phyloP scores from a whole-genome alignment of 768 basidiomycete genomes.

The Mycena rosella region DNA sequence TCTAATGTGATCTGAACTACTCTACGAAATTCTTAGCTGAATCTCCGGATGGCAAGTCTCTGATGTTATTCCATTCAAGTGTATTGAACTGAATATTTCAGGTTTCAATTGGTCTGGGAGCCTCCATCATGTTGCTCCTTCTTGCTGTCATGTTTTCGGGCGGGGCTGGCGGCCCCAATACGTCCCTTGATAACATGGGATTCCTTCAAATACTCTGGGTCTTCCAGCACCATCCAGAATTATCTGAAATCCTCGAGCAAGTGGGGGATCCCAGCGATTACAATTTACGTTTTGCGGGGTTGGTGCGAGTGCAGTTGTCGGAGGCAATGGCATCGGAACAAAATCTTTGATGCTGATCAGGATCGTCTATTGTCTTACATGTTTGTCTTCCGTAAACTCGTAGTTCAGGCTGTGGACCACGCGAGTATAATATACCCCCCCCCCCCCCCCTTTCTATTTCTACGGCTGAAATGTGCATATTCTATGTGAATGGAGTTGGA shows the following conservation, averaged over 20 bases:
- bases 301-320: neutral
- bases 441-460: no score
- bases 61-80: no score
- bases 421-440: no score
- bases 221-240: neutral
- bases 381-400: no score
- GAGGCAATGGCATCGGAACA: neutral
- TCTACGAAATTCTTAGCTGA: no score
- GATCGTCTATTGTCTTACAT: no score
- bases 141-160: neutral
- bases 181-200: neutral
- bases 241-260: neutral
- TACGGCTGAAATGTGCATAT: no score
- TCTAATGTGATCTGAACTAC: no score
- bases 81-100: neutral
- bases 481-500: no score
- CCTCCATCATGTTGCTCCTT: neutral
- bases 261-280: neutral
- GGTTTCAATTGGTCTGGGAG: neutral
- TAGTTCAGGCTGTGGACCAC: no score
- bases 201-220: constrained; percentile 1
- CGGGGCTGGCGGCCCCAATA: rapidly evolving
- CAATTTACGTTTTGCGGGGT: neutral
- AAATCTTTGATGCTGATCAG: no score
- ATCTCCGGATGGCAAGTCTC: no score